Evolutionary conservation across 2,329 filamentous ascomycete species (phyloP), one percentile per base, ranked within the genome.

Genomic region (Aureobasidium sp.): DNA sequence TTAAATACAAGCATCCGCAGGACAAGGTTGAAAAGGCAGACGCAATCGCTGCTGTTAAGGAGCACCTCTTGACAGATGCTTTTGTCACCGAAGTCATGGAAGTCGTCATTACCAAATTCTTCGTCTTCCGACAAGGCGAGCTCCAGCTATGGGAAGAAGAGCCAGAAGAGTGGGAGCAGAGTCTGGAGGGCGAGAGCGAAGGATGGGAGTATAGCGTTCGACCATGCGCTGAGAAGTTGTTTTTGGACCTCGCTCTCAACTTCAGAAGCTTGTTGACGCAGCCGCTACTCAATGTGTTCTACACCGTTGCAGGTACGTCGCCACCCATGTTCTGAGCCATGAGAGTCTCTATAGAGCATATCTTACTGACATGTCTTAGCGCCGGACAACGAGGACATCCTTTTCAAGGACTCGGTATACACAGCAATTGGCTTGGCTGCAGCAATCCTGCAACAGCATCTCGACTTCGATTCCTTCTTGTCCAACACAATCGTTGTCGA

Each of bases 351-450:
- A 12, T 1, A 14, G 36, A 17, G 12, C 36, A 27, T 22, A 17
- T 5, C 17, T 15, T 59, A 51, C 62, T 67, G 42, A 67, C 65
- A 41, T 42, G 17, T 20, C 11, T 17, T 36, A 82, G 80, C 74
- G n/a, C 78, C 79, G 5, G 77, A 84, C 12, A 85, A 85, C 64
- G 80, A 80, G 45, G 86, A 94, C 65, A 83, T 97, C 14, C 81
- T 94, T 17, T 85, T 89, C 64, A 97, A 97, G 72, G 94, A 99
- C 72, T 93, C 93, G 0, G 86, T 97, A 0, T 99, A 99, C 71
- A 95, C 90, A 5, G 91, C 93, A 12, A 87, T 99, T 77, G 92
- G 93, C 2, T 81, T 97, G 56, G 86, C 94, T 0, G 90, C 92
- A 1, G 82, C 90, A 1, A 86, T 92, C 42, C 78, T 97, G 17